Evolutionary conservation across 2,329 filamentous ascomycete species (phyloP), one percentile per base, ranked within the genome.

Genomic region (Hypoxylon sp.): DNA sequence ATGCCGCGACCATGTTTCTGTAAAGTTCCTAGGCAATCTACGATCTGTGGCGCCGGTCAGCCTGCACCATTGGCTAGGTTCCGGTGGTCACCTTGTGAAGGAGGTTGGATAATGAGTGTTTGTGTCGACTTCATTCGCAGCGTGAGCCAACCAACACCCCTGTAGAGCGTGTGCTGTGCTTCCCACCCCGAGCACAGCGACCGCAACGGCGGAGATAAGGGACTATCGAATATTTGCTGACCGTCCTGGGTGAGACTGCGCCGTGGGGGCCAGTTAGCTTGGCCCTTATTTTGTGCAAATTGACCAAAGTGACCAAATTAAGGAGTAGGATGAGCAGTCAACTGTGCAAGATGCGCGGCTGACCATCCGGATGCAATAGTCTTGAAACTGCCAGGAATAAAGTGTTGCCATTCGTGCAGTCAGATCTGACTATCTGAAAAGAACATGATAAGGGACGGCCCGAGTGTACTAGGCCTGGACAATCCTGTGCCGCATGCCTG

Each of bases 391-490:
- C 42, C 12, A 53, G 61, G 61, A 61, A 69, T 63, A 56, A 57
- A 24, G 60, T 64, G 64, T 64, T 67, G 60, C 64, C 60, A 64
- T 61, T 40, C 38, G 64, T 56, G 63, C 60, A 66, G 55, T 48
- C 50, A 61, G 61, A 65, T 66, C 67, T 67, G 60, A 67, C 53
- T 62, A 60, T 67, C 58, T 64, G 53, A 6, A 59, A 59, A 58
- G 44, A 69, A 61, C 62, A 51, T 66, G 67, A 64, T 67, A 69
- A 67, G 67, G 67, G 67, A 69, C 67, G 67, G 67, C 33, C 67
- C 67, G 67, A 68, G 61, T 52, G n/a, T 44, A 6, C 18, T 53
- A 63, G 32, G 53, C 46, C 56, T 64, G 57, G 65, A 52, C 48
- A 53, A 33, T 51, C 33, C 60, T 67, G 60, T 61, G 67, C 67